Evolutionary conservation across 257 asterid genomes (phyloP).

Genomic region (Plantago elongata): DNA sequence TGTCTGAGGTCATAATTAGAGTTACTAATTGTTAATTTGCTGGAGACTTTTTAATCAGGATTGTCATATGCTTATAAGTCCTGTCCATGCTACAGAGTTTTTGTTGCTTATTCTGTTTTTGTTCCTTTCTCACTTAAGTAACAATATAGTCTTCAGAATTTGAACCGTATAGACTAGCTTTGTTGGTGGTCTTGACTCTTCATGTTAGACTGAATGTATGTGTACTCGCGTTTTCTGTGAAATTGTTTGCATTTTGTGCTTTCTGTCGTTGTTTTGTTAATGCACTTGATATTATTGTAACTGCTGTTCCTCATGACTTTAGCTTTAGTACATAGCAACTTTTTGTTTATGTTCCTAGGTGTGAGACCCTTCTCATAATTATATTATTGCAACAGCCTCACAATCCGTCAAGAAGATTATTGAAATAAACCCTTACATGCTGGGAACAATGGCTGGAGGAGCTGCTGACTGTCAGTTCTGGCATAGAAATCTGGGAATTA

Average conservation of each 20-base stretch:
- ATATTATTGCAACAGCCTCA: conserved; percentile 47
- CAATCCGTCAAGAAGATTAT: conserved; percentile 83
- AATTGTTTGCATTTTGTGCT: too few relatives aligned
- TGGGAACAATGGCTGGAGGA: conserved; percentile 85
- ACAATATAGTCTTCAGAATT: not conserved
- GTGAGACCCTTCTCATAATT: conserved; percentile 3
- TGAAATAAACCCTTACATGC: conserved; percentile 76
- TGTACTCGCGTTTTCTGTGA: too few relatives aligned
- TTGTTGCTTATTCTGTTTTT: not conserved
- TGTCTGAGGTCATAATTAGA: too few relatives aligned
- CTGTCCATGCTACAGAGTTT: not conserved
- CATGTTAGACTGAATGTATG: too few relatives aligned
- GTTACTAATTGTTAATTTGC: too few relatives aligned
- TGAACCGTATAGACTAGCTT: not conserved
- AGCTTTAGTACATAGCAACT: not conserved
- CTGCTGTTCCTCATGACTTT: not conserved
- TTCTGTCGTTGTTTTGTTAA: too few relatives aligned
- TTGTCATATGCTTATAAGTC: not conserved
- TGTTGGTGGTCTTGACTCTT: too few relatives aligned
- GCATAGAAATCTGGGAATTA: conserved; percentile 79
- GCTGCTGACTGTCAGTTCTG: conserved; percentile 94
- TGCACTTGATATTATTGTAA: too few relatives aligned
- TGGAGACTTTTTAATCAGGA: too few relatives aligned
- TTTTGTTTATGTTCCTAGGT: not conserved
- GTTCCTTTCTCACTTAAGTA: not conserved